Percentiles rank a stretch among this genome's conserved stretches.
phyloP scores from a whole-genome alignment of 2,329 filamentous ascomycete species.

The Sclerotinia nivalis region DNA sequence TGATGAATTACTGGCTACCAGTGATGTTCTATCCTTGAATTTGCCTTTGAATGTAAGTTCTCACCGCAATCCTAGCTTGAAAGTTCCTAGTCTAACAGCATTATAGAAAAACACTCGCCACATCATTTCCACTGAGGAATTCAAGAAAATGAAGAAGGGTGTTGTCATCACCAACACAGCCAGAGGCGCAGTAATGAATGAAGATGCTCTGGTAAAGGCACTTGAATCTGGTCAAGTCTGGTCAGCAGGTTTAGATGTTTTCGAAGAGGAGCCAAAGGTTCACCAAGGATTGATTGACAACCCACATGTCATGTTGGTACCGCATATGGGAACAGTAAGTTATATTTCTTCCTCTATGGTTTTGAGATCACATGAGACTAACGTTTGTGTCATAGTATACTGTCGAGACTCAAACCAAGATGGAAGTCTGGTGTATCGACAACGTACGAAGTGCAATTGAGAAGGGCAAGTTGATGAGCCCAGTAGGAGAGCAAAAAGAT shows the following conservation, averaged over 20 bases:
- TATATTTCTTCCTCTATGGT: not conserved
- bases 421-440: constrained; percentile 75
- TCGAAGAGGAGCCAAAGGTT: constrained; percentile 75
- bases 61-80: constrained; percentile 5
- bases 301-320: constrained; percentile 70
- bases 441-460: constrained; percentile 67
- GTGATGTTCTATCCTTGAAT: constrained; percentile 79
- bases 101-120: constrained; percentile 64
- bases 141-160: constrained; percentile 75
- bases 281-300: constrained; percentile 72
- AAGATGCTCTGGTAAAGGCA: constrained; percentile 74
- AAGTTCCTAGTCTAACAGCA: not conserved
- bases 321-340: constrained; percentile 74
- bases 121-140: constrained; percentile 70
- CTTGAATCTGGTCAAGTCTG: constrained; percentile 69
- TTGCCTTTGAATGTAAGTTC: constrained; percentile 73
- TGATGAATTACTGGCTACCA: constrained; percentile 67
- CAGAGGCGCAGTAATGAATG: constrained; percentile 79
- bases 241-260: constrained; percentile 77
- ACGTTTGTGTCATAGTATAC: constrained; percentile 55
- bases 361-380: not conserved
- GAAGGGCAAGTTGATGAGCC: constrained; percentile 62
- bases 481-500: constrained; percentile 70
- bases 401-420: constrained; percentile 60
- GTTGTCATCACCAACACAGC: constrained; percentile 81